phyloP scores from a whole-genome alignment of 768 basidiomycete species.

The Leccinum boreale region DNA sequence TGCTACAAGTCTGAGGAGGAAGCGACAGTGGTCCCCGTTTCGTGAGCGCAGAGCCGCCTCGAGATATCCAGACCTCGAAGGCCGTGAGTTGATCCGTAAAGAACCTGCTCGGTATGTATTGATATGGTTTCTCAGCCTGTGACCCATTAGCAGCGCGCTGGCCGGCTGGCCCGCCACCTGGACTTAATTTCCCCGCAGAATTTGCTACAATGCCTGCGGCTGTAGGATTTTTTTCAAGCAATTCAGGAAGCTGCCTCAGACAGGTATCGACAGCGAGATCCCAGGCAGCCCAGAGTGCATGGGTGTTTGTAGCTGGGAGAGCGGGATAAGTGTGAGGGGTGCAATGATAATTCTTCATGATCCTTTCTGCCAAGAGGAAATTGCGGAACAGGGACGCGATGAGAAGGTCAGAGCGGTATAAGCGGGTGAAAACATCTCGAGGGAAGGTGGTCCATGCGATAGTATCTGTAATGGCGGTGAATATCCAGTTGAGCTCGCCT shows the following conservation, averaged over 20 bases:
- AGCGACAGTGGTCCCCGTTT: constrained; percentile 73
- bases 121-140: constrained; percentile 49
- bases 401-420: constrained; percentile 93
- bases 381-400: constrained; percentile 97
- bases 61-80: constrained; percentile 97
- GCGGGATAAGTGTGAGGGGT: constrained; percentile 92
- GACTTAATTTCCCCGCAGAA: constrained; percentile 13
- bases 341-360: constrained; percentile 98
- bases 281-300: constrained; percentile 96
- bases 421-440: constrained; percentile 85
- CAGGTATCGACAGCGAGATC: constrained; percentile 95
- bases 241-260: constrained; percentile 86
- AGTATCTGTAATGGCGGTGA: constrained; percentile 97
- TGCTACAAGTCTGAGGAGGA: constrained; percentile 45
- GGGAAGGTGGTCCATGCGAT: constrained; percentile 99
- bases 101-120: constrained; percentile 85
- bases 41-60: constrained; percentile 83
- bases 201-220: constrained; percentile 19
- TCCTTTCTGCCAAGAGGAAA: constrained; percentile 93
- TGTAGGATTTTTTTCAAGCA: constrained; percentile 48
- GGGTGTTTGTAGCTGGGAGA: constrained; percentile 94
- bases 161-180: constrained; percentile 8
- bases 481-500: constrained; percentile 99
- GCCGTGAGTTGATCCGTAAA: constrained; percentile 96
- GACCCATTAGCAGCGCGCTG: constrained; percentile 24